Evolutionary conservation across 2,329 filamentous ascomycete species (phyloP).

Genomic region (Colletotrichum australisinense): DNA sequence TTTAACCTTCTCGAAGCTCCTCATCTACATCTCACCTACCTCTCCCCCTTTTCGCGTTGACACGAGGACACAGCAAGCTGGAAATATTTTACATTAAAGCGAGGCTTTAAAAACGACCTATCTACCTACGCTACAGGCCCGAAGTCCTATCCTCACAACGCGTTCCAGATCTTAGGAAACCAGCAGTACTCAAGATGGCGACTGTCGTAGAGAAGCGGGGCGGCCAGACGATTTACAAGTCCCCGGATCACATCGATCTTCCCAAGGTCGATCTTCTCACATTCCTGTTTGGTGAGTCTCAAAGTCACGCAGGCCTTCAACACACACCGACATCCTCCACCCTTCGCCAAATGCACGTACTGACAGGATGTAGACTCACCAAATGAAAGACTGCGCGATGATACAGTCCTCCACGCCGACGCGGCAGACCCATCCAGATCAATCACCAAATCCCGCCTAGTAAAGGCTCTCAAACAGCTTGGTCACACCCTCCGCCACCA

Average conservation of each 20-base stretch:
- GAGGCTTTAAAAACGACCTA: neutral
- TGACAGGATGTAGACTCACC: neutral
- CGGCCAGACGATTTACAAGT: constrained; percentile 49
- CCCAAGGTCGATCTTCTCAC: constrained; percentile 56
- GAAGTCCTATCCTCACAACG: no score
- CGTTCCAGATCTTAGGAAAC: neutral
- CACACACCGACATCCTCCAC: neutral
- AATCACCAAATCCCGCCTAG: constrained; percentile 64
- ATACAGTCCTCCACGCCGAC: constrained; percentile 67
- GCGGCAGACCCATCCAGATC: constrained; percentile 64
- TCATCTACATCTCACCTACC: neutral
- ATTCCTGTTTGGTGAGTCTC: constrained; percentile 53
- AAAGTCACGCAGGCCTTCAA: neutral
- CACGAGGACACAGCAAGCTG: neutral
- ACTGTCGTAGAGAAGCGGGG: constrained; percentile 32
- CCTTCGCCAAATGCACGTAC: no score
- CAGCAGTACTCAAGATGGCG: constrained; percentile 5
- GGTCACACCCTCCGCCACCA: constrained; percentile 64
- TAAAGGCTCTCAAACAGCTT: constrained; percentile 60
- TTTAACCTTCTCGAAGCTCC: neutral
- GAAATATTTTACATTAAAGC: neutral
- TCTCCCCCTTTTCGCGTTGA: neutral
- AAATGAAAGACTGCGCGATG: constrained; percentile 47
- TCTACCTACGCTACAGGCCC: neutral
- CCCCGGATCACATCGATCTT: constrained; percentile 44